Evolutionary conservation across 345 rosid species (phyloP).

Genomic region (Noccaea caerulescens): DNA sequence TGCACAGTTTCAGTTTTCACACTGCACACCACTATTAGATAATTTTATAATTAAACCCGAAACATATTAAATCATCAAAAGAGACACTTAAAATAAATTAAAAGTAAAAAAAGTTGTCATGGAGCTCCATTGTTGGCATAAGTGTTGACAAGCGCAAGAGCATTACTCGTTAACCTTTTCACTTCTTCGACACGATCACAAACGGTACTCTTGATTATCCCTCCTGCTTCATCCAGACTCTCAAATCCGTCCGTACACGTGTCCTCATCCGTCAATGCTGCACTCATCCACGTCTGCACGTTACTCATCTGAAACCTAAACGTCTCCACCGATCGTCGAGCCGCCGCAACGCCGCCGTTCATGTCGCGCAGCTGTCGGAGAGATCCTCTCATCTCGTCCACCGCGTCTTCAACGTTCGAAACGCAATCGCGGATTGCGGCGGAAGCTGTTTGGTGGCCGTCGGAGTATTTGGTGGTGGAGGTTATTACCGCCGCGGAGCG

Average conservation of each 20-base stretch:
- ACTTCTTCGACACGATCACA: slow-evolving; percentile 49
- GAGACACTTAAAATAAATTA: neutral
- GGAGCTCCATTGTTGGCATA: slow-evolving; percentile 41
- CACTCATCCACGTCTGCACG: slow-evolving; percentile 94
- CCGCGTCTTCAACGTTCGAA: slow-evolving; percentile 77
- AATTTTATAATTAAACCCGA: neutral
- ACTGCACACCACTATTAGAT: slow-evolving; percentile 1
- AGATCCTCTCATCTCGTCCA: slow-evolving; percentile 85
- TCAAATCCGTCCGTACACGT: slow-evolving; percentile 83
- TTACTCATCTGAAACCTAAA: slow-evolving; percentile 78
- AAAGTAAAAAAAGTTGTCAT: neutral
- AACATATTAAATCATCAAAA: neutral
- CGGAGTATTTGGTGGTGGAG: slow-evolving; percentile 22
- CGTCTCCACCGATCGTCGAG: slow-evolving; percentile 45
- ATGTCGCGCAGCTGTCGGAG: slow-evolving; percentile 69
- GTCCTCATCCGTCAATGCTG: slow-evolving; percentile 86
- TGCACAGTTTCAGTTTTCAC: slow-evolving; percentile 5
- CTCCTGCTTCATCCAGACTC: slow-evolving; percentile 50
- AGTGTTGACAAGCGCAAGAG: slow-evolving; percentile 63
- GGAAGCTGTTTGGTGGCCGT: slow-evolving; percentile 33
- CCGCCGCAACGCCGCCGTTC: slow-evolving; percentile 19
- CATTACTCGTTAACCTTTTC: slow-evolving; percentile 80
- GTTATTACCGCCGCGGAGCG: slow-evolving; percentile 49
- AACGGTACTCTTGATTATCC: slow-evolving; percentile 51
- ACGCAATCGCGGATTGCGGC: slow-evolving; percentile 80